These are phyloP conservation scores for Saccharomyces hybrid DNA, from an alignment of 1,139 yeast species.

Conservation along the genomic window DNA sequence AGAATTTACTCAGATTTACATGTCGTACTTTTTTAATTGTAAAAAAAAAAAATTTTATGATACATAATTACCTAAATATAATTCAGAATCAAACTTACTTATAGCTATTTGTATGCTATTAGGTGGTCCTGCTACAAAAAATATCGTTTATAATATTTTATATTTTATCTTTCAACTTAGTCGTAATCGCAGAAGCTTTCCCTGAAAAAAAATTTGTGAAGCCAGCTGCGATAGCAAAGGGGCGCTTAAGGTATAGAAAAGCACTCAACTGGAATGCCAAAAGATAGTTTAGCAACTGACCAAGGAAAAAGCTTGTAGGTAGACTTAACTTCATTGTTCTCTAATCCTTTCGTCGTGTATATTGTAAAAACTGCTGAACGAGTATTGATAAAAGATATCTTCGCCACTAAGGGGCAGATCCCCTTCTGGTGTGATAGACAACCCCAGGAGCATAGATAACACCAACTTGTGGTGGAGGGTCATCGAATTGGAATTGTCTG, in stretches of 20 bases:
- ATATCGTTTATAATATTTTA: neutral
- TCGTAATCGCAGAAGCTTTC: neutral
- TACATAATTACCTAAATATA: neutral
- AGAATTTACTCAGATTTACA: neutral
- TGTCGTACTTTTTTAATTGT: neutral
- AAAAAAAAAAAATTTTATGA: neutral
- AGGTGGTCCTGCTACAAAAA: neutral
- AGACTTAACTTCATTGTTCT: slow-evolving; percentile 56
- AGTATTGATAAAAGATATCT: slow-evolving; percentile 68
- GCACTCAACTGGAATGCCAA: too few relatives aligned
- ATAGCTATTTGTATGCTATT: neutral
- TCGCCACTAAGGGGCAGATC: slow-evolving; percentile 61
- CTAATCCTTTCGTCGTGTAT: slow-evolving; percentile 66
- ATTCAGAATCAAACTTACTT: neutral
- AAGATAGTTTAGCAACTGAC: slow-evolving; percentile 42
- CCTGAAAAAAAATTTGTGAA: neutral
- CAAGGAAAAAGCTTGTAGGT: slow-evolving; percentile 57
- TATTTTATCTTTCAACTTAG: too few relatives aligned
- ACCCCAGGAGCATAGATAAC: slow-evolving; percentile 76
- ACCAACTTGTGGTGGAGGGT: slow-evolving; percentile 90
- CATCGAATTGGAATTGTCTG: slow-evolving; percentile 86
- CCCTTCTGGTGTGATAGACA: slow-evolving; percentile 62
- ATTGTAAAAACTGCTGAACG: slow-evolving; percentile 77
- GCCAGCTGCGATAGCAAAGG: too few relatives aligned
- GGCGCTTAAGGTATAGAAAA: neutral